Base-by-base conservation (phyloP, 1,284 basidiomycete species). In the Ustilago bromivora region DNA sequence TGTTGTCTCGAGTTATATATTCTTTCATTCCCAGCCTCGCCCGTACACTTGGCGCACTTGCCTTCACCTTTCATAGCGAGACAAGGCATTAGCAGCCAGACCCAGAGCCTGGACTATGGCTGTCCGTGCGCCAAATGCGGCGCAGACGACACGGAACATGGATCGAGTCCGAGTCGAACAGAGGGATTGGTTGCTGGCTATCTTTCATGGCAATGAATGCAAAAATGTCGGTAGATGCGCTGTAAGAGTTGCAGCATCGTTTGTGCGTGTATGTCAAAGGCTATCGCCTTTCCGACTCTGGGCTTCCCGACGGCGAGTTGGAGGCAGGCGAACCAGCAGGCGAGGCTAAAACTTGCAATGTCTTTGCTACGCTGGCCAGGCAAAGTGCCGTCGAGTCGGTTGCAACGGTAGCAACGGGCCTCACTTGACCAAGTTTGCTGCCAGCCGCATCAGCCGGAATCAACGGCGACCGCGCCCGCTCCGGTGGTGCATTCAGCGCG, bases 401-500 rank as follows among this genome's bases (percentile, higher is more conserved):
- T 19, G 51, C 43, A 13, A 43, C 41, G 1, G 69, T 35, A 19
- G 51, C 47, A 19, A 47, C 31, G 0, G 63, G 49, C n/a, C 52
- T 58, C 31, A 23, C n/a, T 34, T 52, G 62, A 19, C 69, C 51
- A 43, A 51, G 15, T 38, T 56, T 56, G 35, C 47, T 53, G 47
- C 7, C 19, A 23, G 38, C 66, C 11, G 31, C 61, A 28, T 61
- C 61, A 3, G 59, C 61, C 55, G 66, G 71, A 31, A 73, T 67
- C 58, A 73, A 68, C 62, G 66, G 71, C 55, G 71, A 73, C 41
- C 66, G 71, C 19, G 60, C 66, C 4, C 71, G 61, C 36, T 73
- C 52, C 8, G 66, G 71, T 23, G 71, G 66, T 8, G 46, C 59
- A 8, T 41, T 13, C n/a, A 61, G 10, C 0, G 61, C 66, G 61